A percentile compares a stretch with the other conserved stretches of the same genome.
Conservation (phyloP, 345 rosid genomes). For the Triadica sebifera region DNA sequence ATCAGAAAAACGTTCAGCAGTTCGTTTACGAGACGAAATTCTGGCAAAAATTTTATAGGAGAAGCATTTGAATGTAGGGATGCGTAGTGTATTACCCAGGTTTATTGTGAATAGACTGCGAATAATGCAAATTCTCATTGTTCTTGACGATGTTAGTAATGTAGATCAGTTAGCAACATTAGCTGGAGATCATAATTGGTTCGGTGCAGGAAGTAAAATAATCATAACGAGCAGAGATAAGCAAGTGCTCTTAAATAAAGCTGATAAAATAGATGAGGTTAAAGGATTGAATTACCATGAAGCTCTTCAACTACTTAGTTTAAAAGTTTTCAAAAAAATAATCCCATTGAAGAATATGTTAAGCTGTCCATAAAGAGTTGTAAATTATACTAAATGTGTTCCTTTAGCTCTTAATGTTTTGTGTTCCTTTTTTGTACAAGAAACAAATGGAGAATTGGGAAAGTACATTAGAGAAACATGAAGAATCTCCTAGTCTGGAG, state of each 20-base stretch:
- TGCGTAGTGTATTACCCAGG: background rate
- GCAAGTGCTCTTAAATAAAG: constrained; percentile 12
- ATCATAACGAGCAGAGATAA: constrained; percentile 20
- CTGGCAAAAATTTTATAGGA: constrained; percentile 10
- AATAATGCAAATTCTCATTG: background rate
- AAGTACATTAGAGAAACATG: constrained; percentile 7
- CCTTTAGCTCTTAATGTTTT: constrained; percentile 24
- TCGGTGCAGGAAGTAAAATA: constrained; percentile 21
- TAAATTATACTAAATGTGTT: constrained; percentile 8
- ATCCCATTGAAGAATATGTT: background rate
- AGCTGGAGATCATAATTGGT: constrained; percentile 10
- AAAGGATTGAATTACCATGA: constrained; percentile 5
- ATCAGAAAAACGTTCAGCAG: background rate
- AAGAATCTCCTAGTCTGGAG: constrained; percentile 6
- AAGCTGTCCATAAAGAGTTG: constrained; percentile 12
- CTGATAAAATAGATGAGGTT: constrained; percentile 9
- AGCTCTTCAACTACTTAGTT: constrained; percentile 15
- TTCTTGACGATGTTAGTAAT: constrained; percentile 18
- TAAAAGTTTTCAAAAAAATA: constrained; percentile 16
- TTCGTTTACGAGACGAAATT: constrained; percentile 10
- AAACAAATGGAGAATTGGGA: constrained; percentile 13
- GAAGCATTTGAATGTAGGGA: background rate
- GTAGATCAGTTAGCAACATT: constrained; percentile 4
- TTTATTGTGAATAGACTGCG: constrained; percentile 6
- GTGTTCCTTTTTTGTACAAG: constrained; percentile 10